Base-by-base conservation (phyloP, 768 basidiomycete species). In the Termitomyces heimii region DNA sequence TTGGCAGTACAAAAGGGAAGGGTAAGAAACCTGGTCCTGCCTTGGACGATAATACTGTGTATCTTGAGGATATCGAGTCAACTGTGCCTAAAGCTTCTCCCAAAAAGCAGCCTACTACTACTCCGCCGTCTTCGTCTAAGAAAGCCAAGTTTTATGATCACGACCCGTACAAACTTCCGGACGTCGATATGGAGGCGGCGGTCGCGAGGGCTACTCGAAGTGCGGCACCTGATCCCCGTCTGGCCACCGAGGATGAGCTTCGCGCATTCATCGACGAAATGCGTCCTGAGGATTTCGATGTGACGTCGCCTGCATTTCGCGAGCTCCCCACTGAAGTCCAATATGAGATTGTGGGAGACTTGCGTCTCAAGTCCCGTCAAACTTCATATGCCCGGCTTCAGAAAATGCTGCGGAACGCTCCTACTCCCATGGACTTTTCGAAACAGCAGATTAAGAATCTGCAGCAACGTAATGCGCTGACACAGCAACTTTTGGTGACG, bases 301-400 rank as follows among this genome's bases (percentile, higher is more conserved):
- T 97, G 55, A 81, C 85, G 18, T 94, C 94, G 2, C 82, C 92
- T 5, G 92, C 87, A 20, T 99, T 99, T 68, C 83, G 87, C 24
- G 90, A 92, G 60, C 82, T 98, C 3, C 95, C 97, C 2, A 96
- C 93, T 0, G 95, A 98, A 69, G 85, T 97, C 22, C 94, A 99
- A 65, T 99, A 98, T 71, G 97, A 99, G 74, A 96, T 99, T 62
- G 86, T 98, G 34, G 95, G 96, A 53, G 97, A 99, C 74, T 77
- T 98, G 48, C 85, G 97, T 3, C 77, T 97, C 56, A 94, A 94
- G 70, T 98, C 95, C 1, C 82, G 97, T 3, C 95, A 98, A 71
- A 95, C 92, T 13, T 96, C 93, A 9, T 89, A 95, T 73, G 85
- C 84, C 32, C 89, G 97, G 4, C 74, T 98, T 45, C 89, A 97